These are phyloP conservation scores for Brasilioporus rufonigricans DNA, from an alignment of 768 basidiomycete genomes.

Conservation along the genomic window DNA sequence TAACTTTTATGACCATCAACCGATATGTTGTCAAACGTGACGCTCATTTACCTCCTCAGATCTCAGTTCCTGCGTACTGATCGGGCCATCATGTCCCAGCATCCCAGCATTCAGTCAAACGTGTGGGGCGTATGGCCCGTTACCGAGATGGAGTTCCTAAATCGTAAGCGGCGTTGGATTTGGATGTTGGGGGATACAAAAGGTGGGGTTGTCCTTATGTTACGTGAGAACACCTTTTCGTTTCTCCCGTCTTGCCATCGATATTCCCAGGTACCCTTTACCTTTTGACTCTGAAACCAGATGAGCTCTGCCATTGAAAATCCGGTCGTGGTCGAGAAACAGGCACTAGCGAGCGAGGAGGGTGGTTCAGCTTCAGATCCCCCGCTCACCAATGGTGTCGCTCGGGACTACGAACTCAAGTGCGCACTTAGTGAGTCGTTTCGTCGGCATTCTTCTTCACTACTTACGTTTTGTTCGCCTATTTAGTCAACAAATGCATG, in stretches of 20 bases:
- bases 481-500: conserved; percentile 44
- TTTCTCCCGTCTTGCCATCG: neutral
- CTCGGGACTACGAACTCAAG: conserved; percentile 33
- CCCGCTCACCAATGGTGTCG: conserved; percentile 24
- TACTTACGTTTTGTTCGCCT: neutral
- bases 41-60: no score
- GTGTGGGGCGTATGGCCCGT: neutral
- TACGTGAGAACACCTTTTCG: conserved; percentile 18
- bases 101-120: neutral
- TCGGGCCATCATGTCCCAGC: neutral
- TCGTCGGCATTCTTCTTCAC: neutral
- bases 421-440: conserved; percentile 29
- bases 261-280: no score
- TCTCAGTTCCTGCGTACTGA: neutral
- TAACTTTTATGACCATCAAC: no score
- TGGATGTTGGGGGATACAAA: conserved; percentile 13
- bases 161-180: neutral
- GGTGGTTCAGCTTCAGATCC: conserved; percentile 2
- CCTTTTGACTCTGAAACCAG: neutral
- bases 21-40: no score
- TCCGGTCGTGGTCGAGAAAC: conserved; percentile 18
- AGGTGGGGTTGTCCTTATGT: neutral
- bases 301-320: conserved; percentile 7
- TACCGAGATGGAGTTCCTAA: conserved; percentile 1
- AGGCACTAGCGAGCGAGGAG: conserved; percentile 11